These are phyloP conservation scores for Pelagophyceae sp. DNA, from an alignment of 352 stramenopile genomes.

Conservation along the genomic window DNA sequence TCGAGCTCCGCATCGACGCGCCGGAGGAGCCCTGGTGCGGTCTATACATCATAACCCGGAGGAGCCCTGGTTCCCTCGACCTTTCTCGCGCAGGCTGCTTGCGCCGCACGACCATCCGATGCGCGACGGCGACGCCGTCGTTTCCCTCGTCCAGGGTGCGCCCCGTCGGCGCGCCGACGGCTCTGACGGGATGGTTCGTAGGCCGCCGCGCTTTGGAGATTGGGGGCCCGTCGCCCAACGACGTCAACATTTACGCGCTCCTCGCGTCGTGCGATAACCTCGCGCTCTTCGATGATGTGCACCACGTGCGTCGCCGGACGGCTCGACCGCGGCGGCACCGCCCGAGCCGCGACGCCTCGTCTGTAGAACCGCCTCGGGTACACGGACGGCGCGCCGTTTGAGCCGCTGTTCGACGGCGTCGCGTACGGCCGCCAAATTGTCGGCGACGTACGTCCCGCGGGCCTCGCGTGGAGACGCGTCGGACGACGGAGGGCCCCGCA, in stretches of 20 bases:
- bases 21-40: neutral
- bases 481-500: too few relatives aligned
- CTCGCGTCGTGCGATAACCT: constrained; percentile 13
- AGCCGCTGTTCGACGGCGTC: neutral
- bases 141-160: neutral
- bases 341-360: too few relatives aligned
- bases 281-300: neutral
- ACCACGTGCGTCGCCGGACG: neutral
- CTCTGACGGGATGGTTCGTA: neutral
- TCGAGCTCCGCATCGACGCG: constrained; percentile 1
- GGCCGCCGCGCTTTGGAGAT: neutral
- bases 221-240: constrained; percentile 1
- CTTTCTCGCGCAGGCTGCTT: too few relatives aligned
- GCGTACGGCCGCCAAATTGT: neutral
- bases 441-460: neutral
- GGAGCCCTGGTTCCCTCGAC: too few relatives aligned
- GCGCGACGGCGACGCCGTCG: neutral
- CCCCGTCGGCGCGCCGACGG: too few relatives aligned
- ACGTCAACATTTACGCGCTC: neutral
- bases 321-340: too few relatives aligned
- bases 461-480: too few relatives aligned
- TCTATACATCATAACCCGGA: too few relatives aligned
- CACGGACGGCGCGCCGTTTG: neutral
- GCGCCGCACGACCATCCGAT: neutral
- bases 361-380: neutral